These are phyloP conservation scores for Tardiomyces depauwii DNA, from an alignment of 1,139 yeast species.

Conservation along the genomic window DNA sequence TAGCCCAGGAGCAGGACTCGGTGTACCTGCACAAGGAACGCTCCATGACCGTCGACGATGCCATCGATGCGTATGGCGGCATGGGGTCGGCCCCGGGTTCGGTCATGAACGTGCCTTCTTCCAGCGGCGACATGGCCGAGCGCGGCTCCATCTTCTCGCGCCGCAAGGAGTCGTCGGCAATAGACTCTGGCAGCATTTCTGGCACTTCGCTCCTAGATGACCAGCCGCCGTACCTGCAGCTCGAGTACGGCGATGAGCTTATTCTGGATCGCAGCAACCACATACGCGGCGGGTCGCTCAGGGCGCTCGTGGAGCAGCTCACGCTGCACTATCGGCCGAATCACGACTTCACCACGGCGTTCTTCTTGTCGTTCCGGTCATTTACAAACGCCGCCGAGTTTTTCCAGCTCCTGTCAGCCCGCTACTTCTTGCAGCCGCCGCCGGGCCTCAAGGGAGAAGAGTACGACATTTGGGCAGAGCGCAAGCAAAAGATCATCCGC, in stretches of 20 bases:
- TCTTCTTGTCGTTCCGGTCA: slow-evolving; percentile 66
- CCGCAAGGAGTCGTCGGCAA: slow-evolving; percentile 2
- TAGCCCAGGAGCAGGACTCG: neutral
- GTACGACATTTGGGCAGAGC: slow-evolving; percentile 67
- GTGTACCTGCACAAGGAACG: neutral
- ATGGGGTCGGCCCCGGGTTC: neutral
- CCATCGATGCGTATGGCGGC: neutral
- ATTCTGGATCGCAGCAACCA: slow-evolving; percentile 63
- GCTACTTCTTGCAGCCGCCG: slow-evolving; percentile 74
- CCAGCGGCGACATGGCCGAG: slow-evolving; percentile 4
- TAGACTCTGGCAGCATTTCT: no score
- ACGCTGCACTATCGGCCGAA: slow-evolving; percentile 70
- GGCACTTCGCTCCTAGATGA: neutral
- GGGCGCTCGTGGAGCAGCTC: slow-evolving; percentile 70
- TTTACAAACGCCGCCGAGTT: slow-evolving; percentile 63
- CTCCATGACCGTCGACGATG: neutral
- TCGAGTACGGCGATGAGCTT: slow-evolving; percentile 65
- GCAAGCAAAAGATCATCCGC: slow-evolving; percentile 56
- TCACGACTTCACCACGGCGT: slow-evolving; percentile 55
- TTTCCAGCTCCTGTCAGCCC: slow-evolving; percentile 45
- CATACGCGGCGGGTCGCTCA: slow-evolving; percentile 77
- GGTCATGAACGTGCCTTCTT: slow-evolving; percentile 3
- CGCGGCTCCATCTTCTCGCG: slow-evolving; percentile 14
- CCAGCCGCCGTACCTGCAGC: slow-evolving; percentile 69
- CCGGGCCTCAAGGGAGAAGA: slow-evolving; percentile 82